Evolutionary conservation across 1,284 basidiomycete species (phyloP).

Genomic region (Papiliotrema flavescens): DNA sequence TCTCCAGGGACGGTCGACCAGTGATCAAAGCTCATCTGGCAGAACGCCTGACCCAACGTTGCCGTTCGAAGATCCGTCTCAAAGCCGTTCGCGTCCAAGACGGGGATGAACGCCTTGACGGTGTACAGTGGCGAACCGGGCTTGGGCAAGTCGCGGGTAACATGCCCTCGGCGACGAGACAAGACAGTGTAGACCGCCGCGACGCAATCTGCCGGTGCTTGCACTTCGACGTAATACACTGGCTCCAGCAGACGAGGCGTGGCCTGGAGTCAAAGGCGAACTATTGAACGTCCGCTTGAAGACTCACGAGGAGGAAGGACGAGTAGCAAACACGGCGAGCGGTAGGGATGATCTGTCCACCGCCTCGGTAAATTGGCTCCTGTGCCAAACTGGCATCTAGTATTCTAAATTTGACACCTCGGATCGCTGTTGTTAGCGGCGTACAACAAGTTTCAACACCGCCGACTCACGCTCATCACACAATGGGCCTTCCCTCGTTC

Average conservation of each 20-base stretch:
- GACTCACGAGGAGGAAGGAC: slow-evolving; percentile 87
- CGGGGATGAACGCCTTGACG: slow-evolving; percentile 94
- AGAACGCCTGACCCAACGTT: slow-evolving; percentile 97
- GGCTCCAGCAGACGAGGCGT: slow-evolving; percentile 92
- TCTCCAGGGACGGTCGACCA: slow-evolving; percentile 99
- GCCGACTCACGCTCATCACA: slow-evolving; percentile 89
- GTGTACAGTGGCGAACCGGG: slow-evolving; percentile 96
- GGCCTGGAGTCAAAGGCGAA: slow-evolving; percentile 55
- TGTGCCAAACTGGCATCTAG: slow-evolving; percentile 85
- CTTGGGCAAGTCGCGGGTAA: slow-evolving; percentile 95
- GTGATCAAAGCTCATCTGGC: slow-evolving; percentile 92
- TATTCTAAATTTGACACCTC: slow-evolving; percentile 96
- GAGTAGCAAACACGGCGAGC: slow-evolving; percentile 97
- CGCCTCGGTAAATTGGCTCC: slow-evolving; percentile 95
- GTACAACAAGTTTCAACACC: background rate
- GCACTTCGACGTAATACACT: slow-evolving; percentile 96
- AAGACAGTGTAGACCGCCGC: slow-evolving; percentile 97
- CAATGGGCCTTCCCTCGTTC: slow-evolving; percentile 89
- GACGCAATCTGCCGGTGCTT: slow-evolving; percentile 96
- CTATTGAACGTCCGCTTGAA: background rate
- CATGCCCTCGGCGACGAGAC: slow-evolving; percentile 91
- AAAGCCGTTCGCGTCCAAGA: slow-evolving; percentile 97
- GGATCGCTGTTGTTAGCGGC: slow-evolving; percentile 65
- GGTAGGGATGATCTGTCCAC: slow-evolving; percentile 97
- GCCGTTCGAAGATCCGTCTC: slow-evolving; percentile 96